phyloP scores from a whole-genome alignment of 345 rosid genomes.

The Mercurialis annua region DNA sequence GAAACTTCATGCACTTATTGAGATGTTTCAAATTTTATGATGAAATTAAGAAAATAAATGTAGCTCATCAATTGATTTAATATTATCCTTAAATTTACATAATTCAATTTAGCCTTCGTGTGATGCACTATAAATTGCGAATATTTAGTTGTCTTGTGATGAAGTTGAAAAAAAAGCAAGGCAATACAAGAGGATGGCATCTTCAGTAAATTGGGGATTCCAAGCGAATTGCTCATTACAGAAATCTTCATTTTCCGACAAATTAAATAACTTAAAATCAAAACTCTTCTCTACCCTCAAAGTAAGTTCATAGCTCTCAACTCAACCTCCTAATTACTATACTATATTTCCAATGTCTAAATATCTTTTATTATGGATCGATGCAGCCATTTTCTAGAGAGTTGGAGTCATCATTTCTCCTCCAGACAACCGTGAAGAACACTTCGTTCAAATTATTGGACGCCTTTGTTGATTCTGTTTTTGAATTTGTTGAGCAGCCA shows the following conservation, averaged over 20 bases:
- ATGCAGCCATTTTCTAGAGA: slow-evolving; percentile 30
- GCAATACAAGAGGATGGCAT: slow-evolving; percentile 14
- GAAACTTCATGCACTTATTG: too few species aligned
- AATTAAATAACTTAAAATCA: slow-evolving; percentile 20
- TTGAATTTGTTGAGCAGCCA: slow-evolving; percentile 39
- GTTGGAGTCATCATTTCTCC: slow-evolving; percentile 18
- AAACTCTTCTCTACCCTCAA: slow-evolving; percentile 25
- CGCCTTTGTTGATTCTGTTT: slow-evolving; percentile 37
- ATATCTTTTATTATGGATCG: not conserved
- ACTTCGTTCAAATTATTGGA: slow-evolving; percentile 29
- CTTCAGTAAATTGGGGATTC: slow-evolving; percentile 18
- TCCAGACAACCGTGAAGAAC: slow-evolving; percentile 20
- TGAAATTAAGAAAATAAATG: too few species aligned
- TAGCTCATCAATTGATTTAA: too few species aligned
- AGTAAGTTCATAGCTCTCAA: slow-evolving; percentile 11
- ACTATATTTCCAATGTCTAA: too few species aligned
- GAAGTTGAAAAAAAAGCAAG: not conserved
- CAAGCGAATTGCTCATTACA: slow-evolving; percentile 25
- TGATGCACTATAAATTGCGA: too few species aligned
- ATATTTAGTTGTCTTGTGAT: too few species aligned
- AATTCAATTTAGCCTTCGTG: too few species aligned
- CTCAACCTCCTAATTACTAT: not conserved
- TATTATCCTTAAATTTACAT: too few species aligned
- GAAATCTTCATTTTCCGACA: slow-evolving; percentile 21
- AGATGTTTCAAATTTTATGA: too few species aligned